Evolutionary conservation across 768 basidiomycete species (phyloP).

Genomic region (Pisolithus sp.): DNA sequence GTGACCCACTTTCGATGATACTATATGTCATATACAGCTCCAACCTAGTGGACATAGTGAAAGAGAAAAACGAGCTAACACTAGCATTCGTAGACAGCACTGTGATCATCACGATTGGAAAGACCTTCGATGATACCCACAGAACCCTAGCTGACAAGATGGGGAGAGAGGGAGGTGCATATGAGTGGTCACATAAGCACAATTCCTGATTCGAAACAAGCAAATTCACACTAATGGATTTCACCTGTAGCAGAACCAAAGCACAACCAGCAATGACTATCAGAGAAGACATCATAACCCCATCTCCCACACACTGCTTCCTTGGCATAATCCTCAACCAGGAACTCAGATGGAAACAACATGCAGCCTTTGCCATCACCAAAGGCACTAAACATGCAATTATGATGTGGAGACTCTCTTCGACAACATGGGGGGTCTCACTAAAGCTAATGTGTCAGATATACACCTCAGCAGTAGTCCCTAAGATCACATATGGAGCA

Average conservation of each 20-base stretch:
- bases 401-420: background rate
- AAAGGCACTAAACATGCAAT: background rate
- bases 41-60: background rate
- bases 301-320: background rate
- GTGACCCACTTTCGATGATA: background rate
- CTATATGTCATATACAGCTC: background rate
- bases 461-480: background rate
- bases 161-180: background rate
- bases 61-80: background rate
- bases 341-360: background rate
- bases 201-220: background rate
- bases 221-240: background rate
- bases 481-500: too few relatives aligned
- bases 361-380: background rate
- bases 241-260: background rate
- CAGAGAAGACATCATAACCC: background rate
- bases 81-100: background rate
- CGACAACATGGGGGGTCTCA: too few relatives aligned
- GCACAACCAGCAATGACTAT: background rate
- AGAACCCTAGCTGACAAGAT: background rate
- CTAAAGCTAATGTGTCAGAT: too few relatives aligned
- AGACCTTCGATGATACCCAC: background rate
- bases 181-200: background rate
- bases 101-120: background rate
- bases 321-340: conserved; percentile 4